Evolutionary conservation across 768 basidiomycete species (phyloP), one percentile per base, ranked within the genome.

Genomic region (Mycena metata): DNA sequence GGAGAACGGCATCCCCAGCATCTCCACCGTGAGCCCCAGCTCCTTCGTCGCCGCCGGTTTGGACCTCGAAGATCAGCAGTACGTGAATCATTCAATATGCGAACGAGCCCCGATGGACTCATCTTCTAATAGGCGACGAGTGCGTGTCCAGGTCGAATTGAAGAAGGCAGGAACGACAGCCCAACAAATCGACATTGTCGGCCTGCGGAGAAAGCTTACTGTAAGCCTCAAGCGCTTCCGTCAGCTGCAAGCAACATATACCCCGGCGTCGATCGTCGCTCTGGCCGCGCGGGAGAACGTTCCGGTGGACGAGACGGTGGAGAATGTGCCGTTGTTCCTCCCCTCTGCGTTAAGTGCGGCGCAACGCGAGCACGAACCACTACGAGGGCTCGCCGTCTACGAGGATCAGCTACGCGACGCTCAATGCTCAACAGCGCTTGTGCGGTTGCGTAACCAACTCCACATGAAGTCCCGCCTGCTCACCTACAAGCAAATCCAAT

Each of bases 51-150:
- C 36, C 0, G 60, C 51, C 2, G 64, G 60, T 9, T 17, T 70
- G 12, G 51, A 62, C 1, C 2, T 70, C 5, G 69, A 70, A 33
- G 69, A 66, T 5, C 10, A 65, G 39, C 69, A 70, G 69, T 70
- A n/a, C 11, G 69, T 61, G 19, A 10, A 36, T 39, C 23, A 11
- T 3, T 23, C 19, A 8, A 17, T 55, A 19, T 35, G 16, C 81
- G 80, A 60, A 80, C 79, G 1, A 75, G 76, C 1, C 77, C 76
- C 0, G 75, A 70, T 0, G 26, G 66, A 74, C 1, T 30, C 30
- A 30, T 30, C 80, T 80, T 66, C 60, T 81, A 2, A 71, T 23
- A 69, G 68, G 42, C 62, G 68, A 1, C 57, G 62, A 12, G 17
- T 69, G 1, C 55, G 43, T 0, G 30, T 59, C 1, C 63, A 63